Percentiles rank a stretch among this genome's conserved stretches.
phyloP scores from a whole-genome alignment of 768 basidiomycete species.

The Inosperma sp. region DNA sequence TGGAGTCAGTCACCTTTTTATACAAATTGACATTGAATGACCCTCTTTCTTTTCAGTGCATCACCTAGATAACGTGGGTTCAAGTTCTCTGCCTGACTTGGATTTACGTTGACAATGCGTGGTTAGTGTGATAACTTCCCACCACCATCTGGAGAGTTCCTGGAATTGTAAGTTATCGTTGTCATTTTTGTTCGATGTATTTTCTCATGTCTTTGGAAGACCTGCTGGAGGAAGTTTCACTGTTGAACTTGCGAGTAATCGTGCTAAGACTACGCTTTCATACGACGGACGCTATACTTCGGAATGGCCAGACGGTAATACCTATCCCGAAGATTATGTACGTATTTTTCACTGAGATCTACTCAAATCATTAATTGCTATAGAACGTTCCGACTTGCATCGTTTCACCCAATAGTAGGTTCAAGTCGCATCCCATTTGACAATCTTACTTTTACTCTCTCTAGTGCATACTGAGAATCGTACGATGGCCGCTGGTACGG shows the following conservation, averaged over 20 bases:
- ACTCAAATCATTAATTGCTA: constrained; percentile 6
- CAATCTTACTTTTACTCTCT: not conserved
- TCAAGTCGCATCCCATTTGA: not conserved
- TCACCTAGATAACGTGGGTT: constrained; percentile 30
- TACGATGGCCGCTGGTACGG: constrained; percentile 49
- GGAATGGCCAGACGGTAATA: constrained; percentile 45
- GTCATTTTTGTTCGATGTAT: not conserved
- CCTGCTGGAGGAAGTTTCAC: constrained; percentile 47
- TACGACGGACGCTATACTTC: constrained; percentile 35
- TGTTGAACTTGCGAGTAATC: constrained; percentile 48
- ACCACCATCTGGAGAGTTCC: constrained; percentile 36
- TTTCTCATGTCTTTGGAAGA: constrained; percentile 20
- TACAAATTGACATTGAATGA: too few species aligned
- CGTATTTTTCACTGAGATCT: constrained; percentile 16
- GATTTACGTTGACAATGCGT: not conserved
- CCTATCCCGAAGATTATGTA: constrained; percentile 44
- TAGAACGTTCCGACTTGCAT: constrained; percentile 42
- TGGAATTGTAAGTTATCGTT: constrained; percentile 39
- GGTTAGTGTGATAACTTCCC: constrained; percentile 43
- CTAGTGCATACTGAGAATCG: constrained; percentile 52
- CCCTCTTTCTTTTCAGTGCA: too few species aligned
- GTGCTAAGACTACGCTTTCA: constrained; percentile 43
- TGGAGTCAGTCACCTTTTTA: too few species aligned
- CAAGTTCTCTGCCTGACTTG: not conserved
- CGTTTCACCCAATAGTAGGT: constrained; percentile 41